Base-by-base conservation (phyloP, 108 stramenopile species). In the Epithemia pelagica region DNA sequence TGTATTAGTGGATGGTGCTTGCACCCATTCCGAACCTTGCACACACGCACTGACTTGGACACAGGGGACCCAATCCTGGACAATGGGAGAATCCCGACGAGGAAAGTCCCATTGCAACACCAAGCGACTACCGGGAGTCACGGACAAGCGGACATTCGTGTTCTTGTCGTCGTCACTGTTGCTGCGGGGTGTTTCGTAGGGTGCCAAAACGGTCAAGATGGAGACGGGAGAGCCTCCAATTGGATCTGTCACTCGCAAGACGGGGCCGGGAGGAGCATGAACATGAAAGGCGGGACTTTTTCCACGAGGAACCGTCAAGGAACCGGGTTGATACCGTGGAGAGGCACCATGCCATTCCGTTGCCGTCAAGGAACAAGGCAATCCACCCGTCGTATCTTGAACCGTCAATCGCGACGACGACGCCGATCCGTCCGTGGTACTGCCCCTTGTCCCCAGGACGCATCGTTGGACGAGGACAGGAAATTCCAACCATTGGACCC, bases 71-170 rank as follows among this genome's bases (percentile, higher is more conserved):
- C 70, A 69, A 20, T 62, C 61, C 2, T 61, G 1, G 15, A 29
- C 31, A 5, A 46, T 15, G 10, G 15, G 15, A 10, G 37, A 46
- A 15, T 46, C 15, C 15, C 37, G 5, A 15, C 25, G 28, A 1
- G 83, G 77, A 66, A 84, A 84, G 65, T 84, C 74, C 61, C 74
- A 80, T 59, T 79, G 58, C 51, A 85, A 37, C 7, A 73, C 62
- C 10, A 79, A 53, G 7, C 70, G 58, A 25, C 72, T 79, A 26
- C 84, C 84, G 7, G 64, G 84, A 67, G 28, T 59, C 37, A 46
- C 5, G 37, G 10, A 46, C 5, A 46, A 10, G 37, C 37, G 5
- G 37, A 46, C 37, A 46, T 46, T 15, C 37, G 37, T 10, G 10
- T 46, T 15, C 5, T 5, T 10, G 37, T 46, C 37, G 37, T 46